These are phyloP conservation scores for Daphne laureola DNA, from an alignment of 441 rosid species.

Conservation along the genomic window DNA sequence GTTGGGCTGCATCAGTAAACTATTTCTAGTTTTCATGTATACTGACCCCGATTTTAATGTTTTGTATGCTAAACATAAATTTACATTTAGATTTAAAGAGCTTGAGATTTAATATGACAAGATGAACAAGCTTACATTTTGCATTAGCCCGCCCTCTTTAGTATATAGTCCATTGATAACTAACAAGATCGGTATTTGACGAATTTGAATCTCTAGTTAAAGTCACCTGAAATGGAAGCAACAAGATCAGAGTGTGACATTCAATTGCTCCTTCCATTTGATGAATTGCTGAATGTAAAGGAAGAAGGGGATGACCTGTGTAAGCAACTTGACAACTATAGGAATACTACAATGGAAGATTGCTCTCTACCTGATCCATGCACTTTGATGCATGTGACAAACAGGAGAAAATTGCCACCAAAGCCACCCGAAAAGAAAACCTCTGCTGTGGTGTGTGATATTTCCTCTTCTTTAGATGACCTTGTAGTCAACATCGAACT, in stretches of 20 bases:
- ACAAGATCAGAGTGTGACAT: constrained; percentile 31
- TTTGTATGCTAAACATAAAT: too few species aligned
- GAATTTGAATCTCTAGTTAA: constrained; percentile 31
- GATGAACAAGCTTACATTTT: too few species aligned
- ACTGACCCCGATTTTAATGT: too few species aligned
- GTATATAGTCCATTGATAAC: too few species aligned
- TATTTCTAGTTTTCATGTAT: too few species aligned
- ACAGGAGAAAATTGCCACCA: constrained; percentile 57
- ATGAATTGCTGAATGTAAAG: constrained; percentile 43
- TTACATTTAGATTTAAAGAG: too few species aligned
- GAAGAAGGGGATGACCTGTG: constrained; percentile 27
- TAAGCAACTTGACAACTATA: constrained; percentile 35
- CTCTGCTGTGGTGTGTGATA: constrained; percentile 44
- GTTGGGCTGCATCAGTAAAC: too few species aligned
- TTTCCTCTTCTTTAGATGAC: constrained; percentile 15
- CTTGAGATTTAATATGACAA: too few species aligned
- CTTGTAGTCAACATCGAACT: constrained; percentile 19
- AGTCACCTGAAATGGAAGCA: constrained; percentile 42
- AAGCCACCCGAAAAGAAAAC: constrained; percentile 43
- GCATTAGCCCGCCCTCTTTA: too few species aligned
- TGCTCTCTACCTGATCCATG: constrained; percentile 62
- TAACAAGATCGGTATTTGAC: constrained; percentile 24
- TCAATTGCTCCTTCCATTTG: constrained; percentile 71
- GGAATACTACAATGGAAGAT: constrained; percentile 25
- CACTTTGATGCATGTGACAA: constrained; percentile 69